Conservation (phyloP, 2,329 filamentous ascomycete species). For the Aspergillus sp. region DNA sequence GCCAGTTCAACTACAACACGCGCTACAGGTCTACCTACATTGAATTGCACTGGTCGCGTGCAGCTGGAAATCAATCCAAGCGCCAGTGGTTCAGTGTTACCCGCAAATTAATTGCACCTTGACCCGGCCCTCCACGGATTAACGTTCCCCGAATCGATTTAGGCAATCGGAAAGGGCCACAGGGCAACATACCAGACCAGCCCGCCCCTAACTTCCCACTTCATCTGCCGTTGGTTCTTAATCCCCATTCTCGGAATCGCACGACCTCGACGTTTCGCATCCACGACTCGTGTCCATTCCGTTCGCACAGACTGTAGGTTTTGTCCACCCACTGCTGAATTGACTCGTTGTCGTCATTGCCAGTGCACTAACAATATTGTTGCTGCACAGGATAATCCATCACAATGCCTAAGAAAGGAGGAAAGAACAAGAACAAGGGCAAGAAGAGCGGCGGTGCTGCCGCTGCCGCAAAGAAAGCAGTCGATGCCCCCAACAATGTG, state of each 20-base stretch:
- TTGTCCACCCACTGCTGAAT: slow-evolving; percentile 5
- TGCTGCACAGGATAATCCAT: slow-evolving; percentile 9
- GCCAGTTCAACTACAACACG: not conserved
- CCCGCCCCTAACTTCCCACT: slow-evolving; percentile 20
- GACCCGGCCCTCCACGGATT: slow-evolving; percentile 19
- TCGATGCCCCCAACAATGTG: slow-evolving; percentile 34
- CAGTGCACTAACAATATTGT: slow-evolving; percentile 6
- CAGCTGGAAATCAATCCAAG: not conserved
- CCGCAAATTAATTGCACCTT: slow-evolving; percentile 4
- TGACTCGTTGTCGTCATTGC: slow-evolving; percentile 15
- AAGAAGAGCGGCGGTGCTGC: slow-evolving; percentile 29
- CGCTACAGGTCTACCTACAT: not conserved
- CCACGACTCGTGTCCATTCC: slow-evolving; percentile 1
- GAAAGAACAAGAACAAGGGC: slow-evolving; percentile 33
- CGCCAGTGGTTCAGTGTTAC: not conserved
- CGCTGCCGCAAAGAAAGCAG: slow-evolving; percentile 27
- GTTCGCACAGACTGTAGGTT: slow-evolving; percentile 15
- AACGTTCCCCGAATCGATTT: slow-evolving; percentile 27
- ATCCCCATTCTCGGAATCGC: slow-evolving; percentile 5
- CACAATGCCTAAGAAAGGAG: slow-evolving; percentile 40
- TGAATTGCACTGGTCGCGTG: not conserved
- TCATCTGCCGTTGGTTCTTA: slow-evolving; percentile 6
- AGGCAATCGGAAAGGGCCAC: slow-evolving; percentile 25
- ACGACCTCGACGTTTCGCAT: slow-evolving; percentile 2
- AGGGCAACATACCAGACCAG: slow-evolving; percentile 16